Base-by-base conservation (phyloP, 2,329 filamentous ascomycete species). In the Cercospora nicotianae region DNA sequence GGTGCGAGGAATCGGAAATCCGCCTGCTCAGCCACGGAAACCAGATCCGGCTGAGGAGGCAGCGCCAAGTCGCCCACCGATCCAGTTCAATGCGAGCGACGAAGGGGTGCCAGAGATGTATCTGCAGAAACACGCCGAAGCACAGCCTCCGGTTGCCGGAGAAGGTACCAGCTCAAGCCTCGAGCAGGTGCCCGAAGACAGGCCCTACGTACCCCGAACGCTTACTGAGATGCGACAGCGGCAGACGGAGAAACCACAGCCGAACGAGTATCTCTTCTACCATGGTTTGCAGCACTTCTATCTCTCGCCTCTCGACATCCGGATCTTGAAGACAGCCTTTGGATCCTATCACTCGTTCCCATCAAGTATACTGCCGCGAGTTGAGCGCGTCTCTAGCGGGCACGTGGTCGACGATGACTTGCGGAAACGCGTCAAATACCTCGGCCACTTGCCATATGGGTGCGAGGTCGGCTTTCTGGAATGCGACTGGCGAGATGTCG, bases 401-500 rank as follows among this genome's bases (percentile, higher is more conserved):
- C 92, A 96, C 76, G 89, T 93, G 5, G 88, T 97, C 5, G 93
- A 97, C 72, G 93, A 97, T 75, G 89, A 90, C 16, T 79, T 97
- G 63, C 88, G 94, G 58, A 93, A 91, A 77, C 87, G 93, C 33
- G 89, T 92, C 65, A 96, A 95, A 77, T 97, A 97, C 72, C 85
- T 97, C 3, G 88, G 88, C 0, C 94, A 97, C 79, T 84, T 97
- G 5, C 94, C 94, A 0, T 89, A 91, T 61, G 94, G 94, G n/a
- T 97, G 93, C 77, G 90, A 96, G 72, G 91, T 97, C 51, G 93
- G 86, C 72, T 97, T 97, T 75, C 80, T 97, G 1, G 94, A 97
- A 80, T 97, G 94, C 76, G 93, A 97, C 78, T 97, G 94, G 94
- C 93, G 92, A 3, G 93, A 96, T 72, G 91, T 95, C 42, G 91